phyloP scores from a whole-genome alignment of 257 asterid species.

The Echites panduratus region DNA sequence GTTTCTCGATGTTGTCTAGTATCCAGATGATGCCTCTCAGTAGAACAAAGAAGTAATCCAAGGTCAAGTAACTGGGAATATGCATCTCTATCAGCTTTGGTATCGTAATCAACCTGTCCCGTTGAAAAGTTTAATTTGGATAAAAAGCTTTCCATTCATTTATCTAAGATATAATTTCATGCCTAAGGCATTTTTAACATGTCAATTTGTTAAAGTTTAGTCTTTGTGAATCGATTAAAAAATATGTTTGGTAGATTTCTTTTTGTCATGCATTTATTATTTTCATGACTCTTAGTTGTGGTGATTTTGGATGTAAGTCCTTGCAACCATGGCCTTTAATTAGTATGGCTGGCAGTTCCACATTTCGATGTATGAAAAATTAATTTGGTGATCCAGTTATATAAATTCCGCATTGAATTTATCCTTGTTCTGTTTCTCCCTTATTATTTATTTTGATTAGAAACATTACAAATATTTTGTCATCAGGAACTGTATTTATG shows the following conservation, averaged over 20 bases:
- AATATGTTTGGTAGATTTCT: background rate
- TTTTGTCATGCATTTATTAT: background rate
- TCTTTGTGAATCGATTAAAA: background rate
- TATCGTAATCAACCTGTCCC: background rate
- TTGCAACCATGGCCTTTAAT: background rate
- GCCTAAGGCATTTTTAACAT: background rate
- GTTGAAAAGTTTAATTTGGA: background rate
- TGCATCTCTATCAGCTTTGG: background rate
- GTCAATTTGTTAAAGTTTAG: background rate
- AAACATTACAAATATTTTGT: constrained; percentile 12
- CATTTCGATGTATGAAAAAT: background rate
- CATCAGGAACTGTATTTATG: constrained; percentile 81
- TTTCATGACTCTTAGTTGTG: background rate
- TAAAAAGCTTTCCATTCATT: background rate
- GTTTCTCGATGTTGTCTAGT: background rate
- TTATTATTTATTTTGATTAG: background rate
- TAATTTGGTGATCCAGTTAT: background rate
- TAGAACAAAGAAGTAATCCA: background rate
- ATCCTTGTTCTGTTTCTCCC: background rate
- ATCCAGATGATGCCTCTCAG: background rate
- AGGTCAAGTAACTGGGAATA: background rate
- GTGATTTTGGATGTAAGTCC: background rate
- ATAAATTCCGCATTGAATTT: background rate
- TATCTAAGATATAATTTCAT: background rate
- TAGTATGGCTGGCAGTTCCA: background rate